Evolutionary conservation across 257 asterid genomes (phyloP).

Genomic region (Solanum pinnatisectum): DNA sequence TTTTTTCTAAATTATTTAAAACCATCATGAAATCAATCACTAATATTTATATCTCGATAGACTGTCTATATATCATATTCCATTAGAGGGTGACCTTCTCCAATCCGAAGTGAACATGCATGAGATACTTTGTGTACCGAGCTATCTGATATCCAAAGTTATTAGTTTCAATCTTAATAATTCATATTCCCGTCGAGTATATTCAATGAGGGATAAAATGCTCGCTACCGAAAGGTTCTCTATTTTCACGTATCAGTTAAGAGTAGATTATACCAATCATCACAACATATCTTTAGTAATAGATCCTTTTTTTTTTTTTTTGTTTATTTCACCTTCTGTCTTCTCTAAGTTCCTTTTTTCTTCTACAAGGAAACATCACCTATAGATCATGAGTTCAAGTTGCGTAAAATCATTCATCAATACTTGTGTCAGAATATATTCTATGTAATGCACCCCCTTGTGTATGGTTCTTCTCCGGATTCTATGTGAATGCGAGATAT

Average conservation of each 20-base stretch:
- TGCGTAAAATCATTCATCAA: background rate
- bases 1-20: background rate
- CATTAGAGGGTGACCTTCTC: background rate
- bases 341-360: background rate
- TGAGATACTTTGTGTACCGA: background rate
- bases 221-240: background rate
- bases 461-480: background rate
- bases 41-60: background rate
- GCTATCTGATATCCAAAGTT: background rate
- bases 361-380: background rate
- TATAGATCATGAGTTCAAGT: background rate
- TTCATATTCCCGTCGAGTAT: background rate
- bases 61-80: background rate
- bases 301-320: background rate
- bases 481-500: background rate
- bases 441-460: background rate
- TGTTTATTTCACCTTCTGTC: background rate
- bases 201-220: background rate
- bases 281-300: background rate
- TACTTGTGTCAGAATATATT: background rate
- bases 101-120: background rate
- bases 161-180: background rate
- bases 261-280: background rate
- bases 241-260: background rate
- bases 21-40: background rate